Percentiles rank a stretch among this genome's conserved stretches.
Evolutionary conservation across 1,284 basidiomycete genomes (phyloP).

Genomic region (Stereum hirsutum): DNA sequence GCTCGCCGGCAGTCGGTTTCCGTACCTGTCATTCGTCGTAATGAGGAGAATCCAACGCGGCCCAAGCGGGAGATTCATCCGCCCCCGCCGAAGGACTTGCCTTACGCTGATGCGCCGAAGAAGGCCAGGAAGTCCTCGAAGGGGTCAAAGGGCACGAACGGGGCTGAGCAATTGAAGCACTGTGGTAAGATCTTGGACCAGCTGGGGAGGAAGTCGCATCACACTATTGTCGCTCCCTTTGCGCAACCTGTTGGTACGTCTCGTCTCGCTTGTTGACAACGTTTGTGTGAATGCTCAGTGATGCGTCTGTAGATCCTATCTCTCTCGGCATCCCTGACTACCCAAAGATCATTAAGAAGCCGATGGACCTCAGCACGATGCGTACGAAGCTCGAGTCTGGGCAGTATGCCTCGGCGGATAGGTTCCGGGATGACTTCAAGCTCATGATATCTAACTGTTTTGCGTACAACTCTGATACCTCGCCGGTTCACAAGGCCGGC

Average conservation of each 20-base stretch:
- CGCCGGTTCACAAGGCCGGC: constrained; percentile 80
- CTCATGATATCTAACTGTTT: constrained; percentile 93
- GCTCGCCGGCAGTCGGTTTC: constrained; percentile 63
- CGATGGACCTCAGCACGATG: constrained; percentile 93
- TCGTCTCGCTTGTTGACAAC: too few species aligned
- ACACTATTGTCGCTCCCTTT: constrained; percentile 73
- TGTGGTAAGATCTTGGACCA: constrained; percentile 72
- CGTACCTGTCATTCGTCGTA: constrained; percentile 72
- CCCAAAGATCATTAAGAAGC: constrained; percentile 83
- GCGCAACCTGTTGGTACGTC: constrained; percentile 86
- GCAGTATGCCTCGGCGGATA: constrained; percentile 68
- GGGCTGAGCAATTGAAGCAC: constrained; percentile 84
- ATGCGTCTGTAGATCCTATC: constrained; percentile 46
- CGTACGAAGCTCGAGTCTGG: constrained; percentile 71
- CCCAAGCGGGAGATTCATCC: constrained; percentile 98
- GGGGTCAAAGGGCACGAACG: constrained; percentile 56
- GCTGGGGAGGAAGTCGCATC: constrained; percentile 75
- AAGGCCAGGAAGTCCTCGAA: constrained; percentile 56
- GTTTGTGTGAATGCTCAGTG: background rate
- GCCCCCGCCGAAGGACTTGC: constrained; percentile 86
- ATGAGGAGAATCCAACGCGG: constrained; percentile 54
- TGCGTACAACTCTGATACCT: constrained; percentile 85
- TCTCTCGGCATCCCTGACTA: constrained; percentile 83
- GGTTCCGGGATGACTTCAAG: constrained; percentile 88
- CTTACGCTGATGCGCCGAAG: constrained; percentile 72